Percentiles rank a stretch among this genome's conserved stretches.
Evolutionary conservation across 2,329 filamentous ascomycete genomes (phyloP).

Genomic region (Penicillium sp.): DNA sequence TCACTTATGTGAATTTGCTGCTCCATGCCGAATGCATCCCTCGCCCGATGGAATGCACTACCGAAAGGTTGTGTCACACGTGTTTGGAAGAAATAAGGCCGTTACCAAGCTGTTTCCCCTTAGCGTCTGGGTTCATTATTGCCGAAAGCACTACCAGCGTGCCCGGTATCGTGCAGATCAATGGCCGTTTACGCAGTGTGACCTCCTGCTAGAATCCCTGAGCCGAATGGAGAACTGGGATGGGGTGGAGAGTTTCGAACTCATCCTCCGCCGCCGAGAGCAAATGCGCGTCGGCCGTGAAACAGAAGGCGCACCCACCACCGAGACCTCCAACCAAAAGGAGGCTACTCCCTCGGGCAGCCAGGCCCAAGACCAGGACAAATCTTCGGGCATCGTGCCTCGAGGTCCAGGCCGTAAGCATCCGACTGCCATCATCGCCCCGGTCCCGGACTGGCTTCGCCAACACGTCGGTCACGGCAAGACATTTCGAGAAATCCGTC

Average conservation of each 20-base stretch:
- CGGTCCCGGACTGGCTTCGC: slow-evolving; percentile 37
- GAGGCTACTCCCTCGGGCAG: not conserved
- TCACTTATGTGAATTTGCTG: slow-evolving; percentile 14
- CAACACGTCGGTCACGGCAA: slow-evolving; percentile 23
- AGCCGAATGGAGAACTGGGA: slow-evolving; percentile 63
- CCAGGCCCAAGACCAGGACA: not conserved
- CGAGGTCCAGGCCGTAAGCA: slow-evolving; percentile 18
- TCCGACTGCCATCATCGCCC: slow-evolving; percentile 29
- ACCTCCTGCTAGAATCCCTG: slow-evolving; percentile 63
- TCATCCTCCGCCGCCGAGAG: slow-evolving; percentile 37
- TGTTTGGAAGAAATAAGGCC: slow-evolving; percentile 79
- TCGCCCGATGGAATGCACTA: slow-evolving; percentile 46
- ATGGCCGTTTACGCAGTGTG: slow-evolving; percentile 62
- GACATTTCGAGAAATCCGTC: slow-evolving; percentile 32
- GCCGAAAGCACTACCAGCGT: slow-evolving; percentile 80
- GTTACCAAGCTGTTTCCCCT: slow-evolving; percentile 69
- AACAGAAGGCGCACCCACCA: not conserved
- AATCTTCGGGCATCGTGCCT: not conserved
- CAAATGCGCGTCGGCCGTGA: slow-evolving; percentile 42
- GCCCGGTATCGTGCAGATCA: slow-evolving; percentile 62
- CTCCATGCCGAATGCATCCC: slow-evolving; percentile 15
- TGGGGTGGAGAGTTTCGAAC: slow-evolving; percentile 58
- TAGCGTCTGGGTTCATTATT: slow-evolving; percentile 71
- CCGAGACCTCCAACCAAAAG: slow-evolving; percentile 56
- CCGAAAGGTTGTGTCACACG: slow-evolving; percentile 75